Base-by-base conservation (phyloP, 495 filamentous ascomycete species). In the Talaromyces adpressus region DNA sequence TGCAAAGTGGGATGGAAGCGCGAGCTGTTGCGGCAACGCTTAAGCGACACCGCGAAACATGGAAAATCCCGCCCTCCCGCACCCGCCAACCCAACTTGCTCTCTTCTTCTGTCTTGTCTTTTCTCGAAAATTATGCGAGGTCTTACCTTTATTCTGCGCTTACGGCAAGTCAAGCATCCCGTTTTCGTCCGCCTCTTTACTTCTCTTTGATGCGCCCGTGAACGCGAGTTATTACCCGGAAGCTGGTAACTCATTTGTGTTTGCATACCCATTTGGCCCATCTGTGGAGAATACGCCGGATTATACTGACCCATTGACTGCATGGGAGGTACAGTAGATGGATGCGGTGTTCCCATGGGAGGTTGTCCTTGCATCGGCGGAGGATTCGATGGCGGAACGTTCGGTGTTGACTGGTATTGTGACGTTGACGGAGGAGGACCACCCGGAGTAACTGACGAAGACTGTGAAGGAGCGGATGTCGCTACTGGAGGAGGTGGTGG, bases 151-250 rank as follows among this genome's bases (percentile, higher is more conserved):
- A 98, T 98, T 76, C 94, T 84, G 69, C 94, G 87, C 75, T 97
- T 97, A 66, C 94, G 87, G 82, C 94, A 98, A 36, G 94, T 98
- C 75, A 98, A 77, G 75, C 94, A 98, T 14, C 94, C 94, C 4
- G 94, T 97, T 81, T 98, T 98, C 49, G 94, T 98, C 69, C 94
- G 85, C 69, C 94, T 87, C 82, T 98, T 98, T 74, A 98, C 96
- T 79, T 98, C 94, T 83, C 98, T 97, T 80, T 97, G 98, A 76
- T 95, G 91, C 45, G 60, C 60, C 29, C 60, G 60, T 25, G 60
- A 51, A 30, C 60, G 60, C 36, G 59, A 27, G 41, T 49, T 61
- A 65, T 92, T 83, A 36, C 89, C 87, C 30, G 87, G 88, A 76
- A 96, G 79, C 59, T 75, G 72, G 64, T 81, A 79, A 22, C 72